Evolutionary conservation across 1,284 basidiomycete genomes (phyloP).

Genomic region (Tilletia setariae): DNA sequence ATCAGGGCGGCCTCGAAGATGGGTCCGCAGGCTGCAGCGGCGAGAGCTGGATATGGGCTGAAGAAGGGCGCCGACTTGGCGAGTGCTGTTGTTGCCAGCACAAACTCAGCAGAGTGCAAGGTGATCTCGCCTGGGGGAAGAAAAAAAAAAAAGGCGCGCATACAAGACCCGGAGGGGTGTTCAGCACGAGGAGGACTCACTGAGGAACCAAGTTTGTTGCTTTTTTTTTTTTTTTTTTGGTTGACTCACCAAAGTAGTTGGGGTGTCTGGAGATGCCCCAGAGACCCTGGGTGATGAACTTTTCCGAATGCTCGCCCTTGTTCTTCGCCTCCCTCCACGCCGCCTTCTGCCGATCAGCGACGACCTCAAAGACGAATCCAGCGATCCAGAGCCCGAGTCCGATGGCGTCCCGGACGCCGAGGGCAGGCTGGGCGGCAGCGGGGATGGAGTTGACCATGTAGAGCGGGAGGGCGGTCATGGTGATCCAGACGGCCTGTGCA

Average conservation of each 20-base stretch:
- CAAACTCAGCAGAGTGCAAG: slow-evolving; percentile 70
- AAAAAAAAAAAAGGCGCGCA: no score
- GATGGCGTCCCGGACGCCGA: slow-evolving; percentile 64
- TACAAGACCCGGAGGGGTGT: no score
- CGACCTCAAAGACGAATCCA: slow-evolving; percentile 39
- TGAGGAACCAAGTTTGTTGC: no score
- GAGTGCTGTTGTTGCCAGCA: slow-evolving; percentile 54
- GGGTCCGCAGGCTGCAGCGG: slow-evolving; percentile 64
- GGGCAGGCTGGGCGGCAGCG: slow-evolving; percentile 61
- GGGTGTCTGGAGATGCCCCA: slow-evolving; percentile 69
- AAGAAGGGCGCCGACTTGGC: slow-evolving; percentile 25
- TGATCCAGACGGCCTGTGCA: slow-evolving; percentile 72
- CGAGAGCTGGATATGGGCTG: slow-evolving; percentile 57
- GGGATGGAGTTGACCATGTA: slow-evolving; percentile 65
- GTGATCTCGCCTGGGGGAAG: slow-evolving; percentile 61
- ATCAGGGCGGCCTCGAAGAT: slow-evolving; percentile 64
- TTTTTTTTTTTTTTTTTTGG: no score
- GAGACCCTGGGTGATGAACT: slow-evolving; percentile 69
- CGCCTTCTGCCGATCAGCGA: slow-evolving; percentile 66
- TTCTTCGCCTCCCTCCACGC: slow-evolving; percentile 66
- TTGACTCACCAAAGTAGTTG: slow-evolving; percentile 67
- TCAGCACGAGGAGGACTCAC: no score
- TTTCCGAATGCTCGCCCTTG: slow-evolving; percentile 69
- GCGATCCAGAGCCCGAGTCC: slow-evolving; percentile 63
- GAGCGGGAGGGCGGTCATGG: slow-evolving; percentile 62